Percentiles rank a stretch among this genome's conserved stretches.
These are phyloP conservation scores for Lepidium didymum DNA, from an alignment of 345 rosid genomes.

Conservation along the genomic window DNA sequence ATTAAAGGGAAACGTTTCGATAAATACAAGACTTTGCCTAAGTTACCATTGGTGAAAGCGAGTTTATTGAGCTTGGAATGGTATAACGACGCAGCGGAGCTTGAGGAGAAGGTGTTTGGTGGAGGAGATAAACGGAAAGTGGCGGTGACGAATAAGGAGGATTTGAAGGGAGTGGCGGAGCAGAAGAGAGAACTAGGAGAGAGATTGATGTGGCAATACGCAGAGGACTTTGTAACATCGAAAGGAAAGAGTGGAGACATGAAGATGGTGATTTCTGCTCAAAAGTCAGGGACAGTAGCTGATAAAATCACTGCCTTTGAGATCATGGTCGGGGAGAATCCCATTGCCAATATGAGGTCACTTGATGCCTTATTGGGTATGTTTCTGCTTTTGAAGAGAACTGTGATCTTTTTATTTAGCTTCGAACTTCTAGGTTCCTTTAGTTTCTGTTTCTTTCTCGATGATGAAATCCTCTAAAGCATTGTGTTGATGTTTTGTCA, in stretches of 20 bases:
- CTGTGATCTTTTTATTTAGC: neutral
- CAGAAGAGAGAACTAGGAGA: slow-evolving; percentile 73
- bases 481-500: neutral
- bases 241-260: slow-evolving; percentile 75
- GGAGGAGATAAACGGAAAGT: slow-evolving; percentile 21
- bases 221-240: slow-evolving; percentile 50
- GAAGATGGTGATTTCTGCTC: slow-evolving; percentile 80
- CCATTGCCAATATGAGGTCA: slow-evolving; percentile 81
- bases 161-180: slow-evolving; percentile 49
- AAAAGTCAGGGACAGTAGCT: slow-evolving; percentile 87
- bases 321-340: slow-evolving; percentile 81
- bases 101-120: slow-evolving; percentile 71
- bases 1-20: slow-evolving; percentile 25
- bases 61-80: slow-evolving; percentile 52
- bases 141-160: slow-evolving; percentile 40
- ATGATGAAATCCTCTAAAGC: neutral
- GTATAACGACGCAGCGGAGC: slow-evolving; percentile 64
- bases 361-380: slow-evolving; percentile 88
- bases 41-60: slow-evolving; percentile 70
- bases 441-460: neutral
- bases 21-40: slow-evolving; percentile 55
- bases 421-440: neutral
- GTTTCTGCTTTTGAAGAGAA: neutral
- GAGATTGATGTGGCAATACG: slow-evolving; percentile 74
- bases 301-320: slow-evolving; percentile 93